Base-by-base conservation (phyloP, 306 rosid genomes). In the Clitoria ternatea region DNA sequence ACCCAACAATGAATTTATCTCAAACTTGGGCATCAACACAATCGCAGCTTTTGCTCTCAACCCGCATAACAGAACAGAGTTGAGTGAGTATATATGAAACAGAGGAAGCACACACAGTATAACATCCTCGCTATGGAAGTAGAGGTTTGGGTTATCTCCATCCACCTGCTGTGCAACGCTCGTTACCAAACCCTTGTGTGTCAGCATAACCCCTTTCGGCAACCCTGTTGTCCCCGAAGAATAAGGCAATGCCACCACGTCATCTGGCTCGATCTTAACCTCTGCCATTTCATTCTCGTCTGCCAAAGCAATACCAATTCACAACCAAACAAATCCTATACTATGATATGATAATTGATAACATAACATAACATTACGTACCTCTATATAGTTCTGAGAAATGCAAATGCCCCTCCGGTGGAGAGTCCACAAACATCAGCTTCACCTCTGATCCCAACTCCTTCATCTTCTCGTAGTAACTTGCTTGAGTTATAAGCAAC, bases 131-230 rank as follows among this genome's bases (percentile, higher is more conserved):
- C 8, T 13, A 7, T 61, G 37, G 22, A 55, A 92, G 4, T 86
- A 86, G n/a, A 92, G 66, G 62, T 92, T 92, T 0, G 98, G 98
- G 22, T 92, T 92, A n/a, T 88, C 92, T 0, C 98, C 96, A 37
- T 92, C 98, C 5, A 92, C 96, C 22, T 88, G 98, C 10, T 92
- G 96, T 0, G 83, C 85, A 19, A 90, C 87, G 59, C 96, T 88
- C 0, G 89, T 89, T 10, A 92, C 96, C 3, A 90, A 27, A 0
- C 98, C 91, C 45, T 80, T 92, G 78, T 90, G 98, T 1, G 92
- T 89, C 9, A 92, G 36, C 98, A 92, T 89, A 60, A 92, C 98
- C 1, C 96, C 96, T 33, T 90, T 92, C 5, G 98, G 92, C 0
- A 92, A 47, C 1, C 98, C 96, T 0, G 91, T 92, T 1, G 96